Base-by-base conservation (phyloP, 768 basidiomycete species). In the Saitozyma podzolica region DNA sequence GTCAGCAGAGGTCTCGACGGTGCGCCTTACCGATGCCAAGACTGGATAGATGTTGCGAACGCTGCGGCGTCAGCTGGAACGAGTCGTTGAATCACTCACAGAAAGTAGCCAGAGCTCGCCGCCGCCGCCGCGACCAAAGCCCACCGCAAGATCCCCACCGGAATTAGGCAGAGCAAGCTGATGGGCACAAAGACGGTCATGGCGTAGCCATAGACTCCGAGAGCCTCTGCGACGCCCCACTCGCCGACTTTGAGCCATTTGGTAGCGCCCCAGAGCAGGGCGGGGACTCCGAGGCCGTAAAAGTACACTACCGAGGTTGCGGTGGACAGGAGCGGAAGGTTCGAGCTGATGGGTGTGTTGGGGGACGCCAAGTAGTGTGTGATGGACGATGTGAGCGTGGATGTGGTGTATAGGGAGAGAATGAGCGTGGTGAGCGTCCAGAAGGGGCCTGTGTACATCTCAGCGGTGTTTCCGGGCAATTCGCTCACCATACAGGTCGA, bases 351-450 rank as follows among this genome's bases (percentile, higher is more conserved):
- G 47, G 40, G 9, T 7, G 64, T 49, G 40, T 68, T 64, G 0
- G 76, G 59, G 11, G 68, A 60, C 39, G 90, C 89, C 47, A 97
- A 85, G 80, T 92, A 97, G n/a, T 86, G 84, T 2, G 89, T 83
- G 68, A 98, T 88, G 52, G 91, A 91, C 14, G 91, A 87, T 8
- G 89, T 91, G 45, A 98, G 87, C 41, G 91, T 92, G 1, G 95
- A 96, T 29, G 90, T 94, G 61, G 96, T 86, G 83, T 94, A 97
- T 62, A 97, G 86, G 0, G 88, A 84, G 75, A 98, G 91, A 50
- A 96, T 89, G 65, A 99, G 86, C 0, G 95, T 98, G 1, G 93
- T 95, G 43, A 96, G 85, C 0, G 94, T 92, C 95, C 95, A 99
- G 82, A 99, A 97, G 1, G 95, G 93, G 0, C 94, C 94, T 76